Evolutionary conservation across 1,139 yeast species (phyloP), one percentile per base, ranked within the genome.

Genomic region (Saccharomyces hybrid): DNA sequence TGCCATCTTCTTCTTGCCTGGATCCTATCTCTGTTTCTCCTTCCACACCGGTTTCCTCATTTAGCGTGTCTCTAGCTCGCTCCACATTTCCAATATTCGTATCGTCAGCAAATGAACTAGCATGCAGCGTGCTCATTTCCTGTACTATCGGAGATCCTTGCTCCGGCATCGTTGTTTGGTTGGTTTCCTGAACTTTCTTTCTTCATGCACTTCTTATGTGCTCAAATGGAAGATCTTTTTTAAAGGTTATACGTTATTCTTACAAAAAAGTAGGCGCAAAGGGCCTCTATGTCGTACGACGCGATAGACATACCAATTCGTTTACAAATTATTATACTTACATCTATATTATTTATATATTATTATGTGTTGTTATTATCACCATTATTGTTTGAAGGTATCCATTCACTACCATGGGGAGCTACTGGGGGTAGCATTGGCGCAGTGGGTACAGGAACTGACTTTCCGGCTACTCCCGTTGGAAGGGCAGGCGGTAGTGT

Each of bases 81-180:
- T 50, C 50, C 20, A 28, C 28, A 46, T 25, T 47, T 11, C 47
- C 50, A 47, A 42, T 20, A 46, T 42, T 47, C 26, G 7, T 38
- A 23, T 3, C 30, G n/a, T 25, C 46, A 9, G 27, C 5, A 16
- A 11, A 3, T 4, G 42, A 38, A 26, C 48, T 7, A 14, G 14
- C 47, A 13, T 20, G 46, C 11, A 32, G 25, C 8, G 16, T 13
- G 13, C 2, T 23, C 28, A 14, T 44, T 9, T 30, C 32, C 46
- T 34, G 44, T 13, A 3, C 30, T 25, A n/a, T 27, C 16, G 9
- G 20, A 6, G 31, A 26, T 30, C 16, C 50, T 52, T 8, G 49
- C 41, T 49, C 48, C 50, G 26, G 52, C 50, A n/a, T 50, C 49
- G 26, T 48, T 41, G 47, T 20, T 20, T 20, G 23, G 23, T 53